phyloP scores from a whole-genome alignment of 129 eudicot species.

The Artemisia tridentata region DNA sequence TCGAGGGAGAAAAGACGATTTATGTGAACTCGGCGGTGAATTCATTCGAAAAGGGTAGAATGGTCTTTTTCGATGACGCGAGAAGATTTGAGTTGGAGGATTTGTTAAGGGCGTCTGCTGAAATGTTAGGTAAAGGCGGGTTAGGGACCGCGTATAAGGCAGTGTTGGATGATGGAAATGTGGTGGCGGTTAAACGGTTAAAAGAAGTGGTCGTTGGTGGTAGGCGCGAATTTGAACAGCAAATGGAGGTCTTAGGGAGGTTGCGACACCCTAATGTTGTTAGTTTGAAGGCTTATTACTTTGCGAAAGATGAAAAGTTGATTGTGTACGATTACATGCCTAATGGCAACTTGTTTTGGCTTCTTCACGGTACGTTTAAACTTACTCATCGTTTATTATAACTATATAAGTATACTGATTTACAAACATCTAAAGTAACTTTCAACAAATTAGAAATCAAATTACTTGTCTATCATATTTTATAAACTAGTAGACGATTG shows the following conservation, averaged over 20 bases:
- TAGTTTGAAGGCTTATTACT: slow-evolving; percentile 77
- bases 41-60: slow-evolving; percentile 65
- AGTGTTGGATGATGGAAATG: slow-evolving; percentile 74
- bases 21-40: slow-evolving; percentile 36
- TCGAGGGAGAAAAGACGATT: slow-evolving; percentile 50
- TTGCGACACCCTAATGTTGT: slow-evolving; percentile 70
- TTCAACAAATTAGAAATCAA: not conserved
- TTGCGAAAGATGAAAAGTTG: slow-evolving; percentile 85
- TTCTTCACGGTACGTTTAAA: slow-evolving; percentile 73
- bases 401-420: not conserved
- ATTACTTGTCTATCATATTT: not conserved
- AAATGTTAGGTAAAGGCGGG: slow-evolving; percentile 93
- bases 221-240: slow-evolving; percentile 83
- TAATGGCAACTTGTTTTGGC: slow-evolving; percentile 85
- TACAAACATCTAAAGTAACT: not conserved
- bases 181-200: slow-evolving; percentile 92
- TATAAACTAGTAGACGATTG: not conserved
- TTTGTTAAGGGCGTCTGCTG: slow-evolving; percentile 88
- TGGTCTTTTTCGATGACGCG: slow-evolving; percentile 80
- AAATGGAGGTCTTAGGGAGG: slow-evolving; percentile 86
- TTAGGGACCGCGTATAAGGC: slow-evolving; percentile 96
- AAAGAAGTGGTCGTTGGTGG: slow-evolving; percentile 56
- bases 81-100: slow-evolving; percentile 93
- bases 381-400: not conserved
- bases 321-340: slow-evolving; percentile 78